Evolutionary conservation across 345 rosid species (phyloP).

Genomic region (Clarkia xantiana): DNA sequence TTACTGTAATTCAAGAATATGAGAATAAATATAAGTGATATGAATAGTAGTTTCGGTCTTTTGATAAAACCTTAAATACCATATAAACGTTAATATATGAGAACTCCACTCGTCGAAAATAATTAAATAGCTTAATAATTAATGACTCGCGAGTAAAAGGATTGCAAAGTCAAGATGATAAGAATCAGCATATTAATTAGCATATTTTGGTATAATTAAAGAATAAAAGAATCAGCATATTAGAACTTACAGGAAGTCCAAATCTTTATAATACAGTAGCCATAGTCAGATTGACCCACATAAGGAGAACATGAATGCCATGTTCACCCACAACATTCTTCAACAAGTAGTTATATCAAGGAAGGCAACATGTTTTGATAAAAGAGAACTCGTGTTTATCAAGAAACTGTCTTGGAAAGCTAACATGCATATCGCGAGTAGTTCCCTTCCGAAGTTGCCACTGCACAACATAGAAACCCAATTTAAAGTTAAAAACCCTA

Average conservation of each 20-base stretch:
- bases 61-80: no score
- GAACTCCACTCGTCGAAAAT: no score
- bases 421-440: constrained; percentile 49
- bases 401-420: constrained; percentile 26
- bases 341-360: constrained; percentile 59
- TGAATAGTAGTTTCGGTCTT: no score
- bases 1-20: no score
- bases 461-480: constrained; percentile 33
- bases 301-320: constrained; percentile 42
- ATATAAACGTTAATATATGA: no score
- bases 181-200: no score
- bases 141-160: no score
- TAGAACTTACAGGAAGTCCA: constrained; percentile 80
- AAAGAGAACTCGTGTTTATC: constrained; percentile 23
- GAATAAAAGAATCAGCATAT: neutral
- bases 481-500: constrained; percentile 7
- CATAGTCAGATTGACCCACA: constrained; percentile 69
- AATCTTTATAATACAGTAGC: constrained; percentile 63
- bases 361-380: constrained; percentile 50
- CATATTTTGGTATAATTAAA: no score
- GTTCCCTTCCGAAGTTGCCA: constrained; percentile 83
- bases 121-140: no score
- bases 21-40: no score
- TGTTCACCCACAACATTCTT: constrained; percentile 62
- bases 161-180: no score